Evolutionary conservation across 1,139 yeast species (phyloP).

Genomic region (Taphrina deformans): DNA sequence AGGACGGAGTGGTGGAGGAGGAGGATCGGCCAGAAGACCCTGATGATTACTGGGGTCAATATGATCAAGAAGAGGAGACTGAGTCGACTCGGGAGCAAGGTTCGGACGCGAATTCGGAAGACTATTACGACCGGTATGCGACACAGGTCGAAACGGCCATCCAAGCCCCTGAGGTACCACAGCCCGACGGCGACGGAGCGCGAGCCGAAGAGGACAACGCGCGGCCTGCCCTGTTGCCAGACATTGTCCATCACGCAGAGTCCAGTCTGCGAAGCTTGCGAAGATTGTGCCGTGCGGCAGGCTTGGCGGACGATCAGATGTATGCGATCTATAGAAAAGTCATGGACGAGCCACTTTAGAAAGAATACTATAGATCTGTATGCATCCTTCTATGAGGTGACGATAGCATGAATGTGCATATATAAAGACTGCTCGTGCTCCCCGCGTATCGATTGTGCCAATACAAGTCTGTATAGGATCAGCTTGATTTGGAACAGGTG

Average conservation of each 20-base stretch:
- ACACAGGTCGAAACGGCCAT: slow-evolving; percentile 20
- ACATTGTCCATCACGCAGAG: slow-evolving; percentile 18
- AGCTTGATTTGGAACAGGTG: no score
- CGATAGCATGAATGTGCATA: no score
- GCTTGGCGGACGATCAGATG: slow-evolving; percentile 1
- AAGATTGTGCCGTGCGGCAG: slow-evolving; percentile 5
- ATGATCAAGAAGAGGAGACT: neutral
- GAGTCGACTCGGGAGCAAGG: neutral
- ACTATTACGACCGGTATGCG: slow-evolving; percentile 27
- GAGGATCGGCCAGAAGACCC: neutral
- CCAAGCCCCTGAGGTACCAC: neutral
- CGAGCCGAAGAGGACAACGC: neutral
- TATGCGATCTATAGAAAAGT: neutral
- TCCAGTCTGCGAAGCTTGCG: slow-evolving; percentile 17
- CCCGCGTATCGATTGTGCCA: no score
- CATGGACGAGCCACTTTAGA: slow-evolving; percentile 6
- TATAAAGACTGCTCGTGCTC: no score
- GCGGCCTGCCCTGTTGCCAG: neutral
- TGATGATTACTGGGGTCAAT: slow-evolving; percentile 25
- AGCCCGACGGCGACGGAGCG: neutral
- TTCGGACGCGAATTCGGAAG: neutral
- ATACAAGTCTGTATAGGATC: no score
- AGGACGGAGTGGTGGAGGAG: no score
- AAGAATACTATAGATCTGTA: no score
- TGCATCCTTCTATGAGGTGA: no score